phyloP scores from a whole-genome alignment of 805 yeast species.

The Hanseniaspora mollemarum region DNA sequence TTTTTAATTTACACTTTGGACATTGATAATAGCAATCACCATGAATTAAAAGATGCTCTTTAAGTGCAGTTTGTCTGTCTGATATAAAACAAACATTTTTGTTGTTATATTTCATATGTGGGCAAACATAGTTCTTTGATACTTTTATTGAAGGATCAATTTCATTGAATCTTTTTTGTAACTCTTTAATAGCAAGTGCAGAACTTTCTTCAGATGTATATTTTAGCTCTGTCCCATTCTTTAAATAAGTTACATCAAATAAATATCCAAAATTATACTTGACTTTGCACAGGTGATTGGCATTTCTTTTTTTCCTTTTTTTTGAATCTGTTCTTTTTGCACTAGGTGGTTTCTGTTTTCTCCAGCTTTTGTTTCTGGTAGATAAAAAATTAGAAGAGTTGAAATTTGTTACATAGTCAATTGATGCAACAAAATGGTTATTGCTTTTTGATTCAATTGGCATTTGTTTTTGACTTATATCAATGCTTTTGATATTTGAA shows the following conservation, averaged over 20 bases:
- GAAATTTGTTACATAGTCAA: not conserved
- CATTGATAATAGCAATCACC: conserved; percentile 2
- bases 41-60: conserved; percentile 13
- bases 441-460: not conserved
- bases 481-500: no score
- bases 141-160: not conserved
- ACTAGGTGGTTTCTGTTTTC: not conserved
- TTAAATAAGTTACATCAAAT: conserved; percentile 5
- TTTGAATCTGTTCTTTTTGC: not conserved
- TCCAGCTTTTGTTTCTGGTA: not conserved
- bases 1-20: not conserved
- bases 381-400: not conserved
- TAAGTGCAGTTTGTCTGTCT: conserved; percentile 10
- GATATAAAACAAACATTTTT: conserved; percentile 13
- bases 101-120: conserved; percentile 3
- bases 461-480: no score
- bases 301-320: conserved; percentile 3
- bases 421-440: not conserved
- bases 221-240: not conserved
- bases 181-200: not conserved
- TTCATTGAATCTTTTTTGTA: conserved; percentile 5
- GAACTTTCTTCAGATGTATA: conserved; percentile 2
- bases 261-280: conserved; percentile 6
- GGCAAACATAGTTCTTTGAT: conserved; percentile 11
- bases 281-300: conserved; percentile 1